Base-by-base conservation (phyloP, 1,284 basidiomycete genomes). In the Cystobasidium slooffiae region DNA sequence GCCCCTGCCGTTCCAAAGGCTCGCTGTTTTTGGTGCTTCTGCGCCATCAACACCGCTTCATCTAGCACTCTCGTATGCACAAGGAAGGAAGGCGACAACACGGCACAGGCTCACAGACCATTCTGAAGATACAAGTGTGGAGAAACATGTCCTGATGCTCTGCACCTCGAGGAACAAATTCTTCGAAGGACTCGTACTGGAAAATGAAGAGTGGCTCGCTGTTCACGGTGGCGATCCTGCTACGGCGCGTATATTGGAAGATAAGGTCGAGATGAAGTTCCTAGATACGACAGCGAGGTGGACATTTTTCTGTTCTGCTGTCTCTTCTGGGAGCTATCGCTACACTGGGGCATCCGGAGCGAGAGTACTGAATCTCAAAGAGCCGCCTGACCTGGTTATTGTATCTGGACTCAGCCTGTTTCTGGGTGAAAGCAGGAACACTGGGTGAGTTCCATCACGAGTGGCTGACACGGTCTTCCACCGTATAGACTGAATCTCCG, bases 311-410 rank as follows among this genome's bases (percentile, higher is more conserved):
- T 73, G 70, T 51, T 44, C 62, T 39, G 70, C 70, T 24, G 56
- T 70, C 1, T 63, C 61, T 12, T 18, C 24, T 49, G 61, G 61
- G 12, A 12, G 22, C 22, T 12, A 46, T 10, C 37, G 22, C 8
- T 24, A 51, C n/a, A 37, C 58, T 43, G 22, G 47, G 9, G 20
- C 31, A 6, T 10, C 18, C 24, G 69, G 41, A 31, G 59, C 47
- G 24, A 43, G 49, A 49, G 18, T 47, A 9, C 61, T 73, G 41
- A 44, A 55, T 14, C 53, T 73, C 31, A 65, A 58, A 31, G 37
- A 66, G 18, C 24, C 62, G 37, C 70, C 70, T 22, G 70, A 73
- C 59, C 70, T 73, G 31, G 70, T 73, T 41, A 73, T 73, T 22
- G 63, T 59, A 8, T 66, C 51, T 37, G 63, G 63, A 18, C 37